Conservation (phyloP, 2,329 filamentous ascomycete species). For the Diaporthe destruens region DNA sequence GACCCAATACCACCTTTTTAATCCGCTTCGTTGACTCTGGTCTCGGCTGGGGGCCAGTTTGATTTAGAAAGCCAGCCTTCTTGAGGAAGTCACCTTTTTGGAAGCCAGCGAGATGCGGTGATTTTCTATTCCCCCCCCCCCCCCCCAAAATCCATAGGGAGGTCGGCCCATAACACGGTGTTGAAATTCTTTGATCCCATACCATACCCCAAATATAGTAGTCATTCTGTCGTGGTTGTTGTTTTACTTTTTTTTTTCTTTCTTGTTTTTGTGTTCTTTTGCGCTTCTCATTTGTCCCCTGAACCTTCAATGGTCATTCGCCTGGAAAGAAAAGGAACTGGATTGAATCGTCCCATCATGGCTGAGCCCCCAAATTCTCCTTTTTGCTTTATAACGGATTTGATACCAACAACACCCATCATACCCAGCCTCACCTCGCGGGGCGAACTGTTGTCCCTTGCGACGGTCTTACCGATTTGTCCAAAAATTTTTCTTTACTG, state of each 20-base stretch:
- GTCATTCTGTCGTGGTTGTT: background rate
- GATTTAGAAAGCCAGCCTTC: slow-evolving; percentile 35
- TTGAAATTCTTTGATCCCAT: slow-evolving; percentile 23
- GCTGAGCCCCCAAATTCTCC: slow-evolving; percentile 32
- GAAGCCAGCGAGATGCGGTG: slow-evolving; percentile 24
- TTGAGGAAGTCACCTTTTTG: slow-evolving; percentile 32
- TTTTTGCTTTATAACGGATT: slow-evolving; percentile 35
- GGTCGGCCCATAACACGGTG: slow-evolving; percentile 31
- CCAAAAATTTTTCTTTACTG: slow-evolving; percentile 15
- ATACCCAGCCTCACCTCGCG: slow-evolving; percentile 24
- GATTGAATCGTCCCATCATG: slow-evolving; percentile 36
- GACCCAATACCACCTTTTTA: slow-evolving; percentile 39
- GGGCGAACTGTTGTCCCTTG: background rate
- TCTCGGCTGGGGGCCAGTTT: slow-evolving; percentile 26
- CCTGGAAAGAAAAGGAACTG: slow-evolving; percentile 40
- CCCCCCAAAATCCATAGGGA: slow-evolving; percentile 2
- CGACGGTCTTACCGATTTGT: slow-evolving; percentile 21
- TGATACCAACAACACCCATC: slow-evolving; percentile 42
- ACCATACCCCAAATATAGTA: slow-evolving; percentile 34
- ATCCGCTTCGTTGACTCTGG: slow-evolving; percentile 34
- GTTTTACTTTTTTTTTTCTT: background rate
- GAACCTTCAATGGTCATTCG: slow-evolving; percentile 9
- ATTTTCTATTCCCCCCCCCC: slow-evolving; percentile 5
- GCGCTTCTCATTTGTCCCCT: slow-evolving; percentile 39
- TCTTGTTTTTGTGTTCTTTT: slow-evolving; percentile 1